Conservation (phyloP, 2,329 filamentous ascomycete genomes). For the Hymenoscyphus scutula region DNA sequence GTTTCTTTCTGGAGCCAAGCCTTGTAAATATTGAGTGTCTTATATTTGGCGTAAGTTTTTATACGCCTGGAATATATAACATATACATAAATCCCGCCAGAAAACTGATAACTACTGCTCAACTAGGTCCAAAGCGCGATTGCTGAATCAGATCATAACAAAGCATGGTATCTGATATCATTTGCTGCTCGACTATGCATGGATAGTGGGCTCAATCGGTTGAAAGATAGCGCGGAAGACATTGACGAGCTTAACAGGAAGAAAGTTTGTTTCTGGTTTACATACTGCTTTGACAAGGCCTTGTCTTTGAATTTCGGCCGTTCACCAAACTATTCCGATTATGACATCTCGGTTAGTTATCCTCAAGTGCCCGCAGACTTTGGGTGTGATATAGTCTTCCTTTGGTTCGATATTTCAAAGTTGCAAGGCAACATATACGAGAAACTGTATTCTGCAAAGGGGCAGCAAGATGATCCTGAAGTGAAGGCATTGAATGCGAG, state of each 20-base stretch:
- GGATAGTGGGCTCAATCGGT: slow-evolving; percentile 15
- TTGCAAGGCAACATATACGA: slow-evolving; percentile 15
- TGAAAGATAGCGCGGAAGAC: background rate
- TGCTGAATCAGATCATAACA: slow-evolving; percentile 13
- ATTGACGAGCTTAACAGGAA: background rate
- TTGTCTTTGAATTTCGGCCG: slow-evolving; percentile 17
- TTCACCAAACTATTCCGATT: slow-evolving; percentile 16
- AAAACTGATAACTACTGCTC: background rate
- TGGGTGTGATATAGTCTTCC: background rate
- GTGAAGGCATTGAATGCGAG: no score
- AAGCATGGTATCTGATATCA: slow-evolving; percentile 19
- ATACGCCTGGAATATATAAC: background rate
- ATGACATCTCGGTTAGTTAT: slow-evolving; percentile 14
- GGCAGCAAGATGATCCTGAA: slow-evolving; percentile 6
- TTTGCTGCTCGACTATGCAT: slow-evolving; percentile 16
- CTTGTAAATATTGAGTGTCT: background rate
- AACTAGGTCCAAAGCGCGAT: slow-evolving; percentile 5
- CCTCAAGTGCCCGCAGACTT: background rate
- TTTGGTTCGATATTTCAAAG: slow-evolving; percentile 14
- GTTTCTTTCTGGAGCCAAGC: background rate
- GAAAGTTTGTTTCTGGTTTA: slow-evolving; percentile 16
- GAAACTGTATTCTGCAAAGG: slow-evolving; percentile 16
- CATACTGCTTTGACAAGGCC: slow-evolving; percentile 15
- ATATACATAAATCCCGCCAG: no score
- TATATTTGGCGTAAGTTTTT: no score